These are phyloP conservation scores for Solanum hybrid DNA, from an alignment of 305 asterid species.

Conservation along the genomic window DNA sequence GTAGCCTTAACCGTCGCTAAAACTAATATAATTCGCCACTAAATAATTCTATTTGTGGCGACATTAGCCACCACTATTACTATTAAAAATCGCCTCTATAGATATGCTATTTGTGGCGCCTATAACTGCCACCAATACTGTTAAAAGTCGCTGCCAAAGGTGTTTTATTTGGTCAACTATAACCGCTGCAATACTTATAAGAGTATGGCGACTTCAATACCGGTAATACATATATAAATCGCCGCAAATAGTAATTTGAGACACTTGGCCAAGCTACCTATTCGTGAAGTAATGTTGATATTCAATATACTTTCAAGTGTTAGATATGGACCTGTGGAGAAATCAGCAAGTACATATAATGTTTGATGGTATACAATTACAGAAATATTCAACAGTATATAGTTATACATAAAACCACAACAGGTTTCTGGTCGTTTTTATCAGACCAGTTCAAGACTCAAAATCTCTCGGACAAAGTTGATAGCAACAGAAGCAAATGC, in stretches of 20 bases:
- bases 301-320: not conserved
- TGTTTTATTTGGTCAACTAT: too few species aligned
- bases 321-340: not conserved
- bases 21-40: not conserved
- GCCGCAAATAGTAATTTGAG: not conserved
- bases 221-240: not conserved
- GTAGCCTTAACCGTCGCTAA: not conserved
- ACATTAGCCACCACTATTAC: not conserved
- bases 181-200: too few species aligned
- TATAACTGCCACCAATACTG: not conserved
- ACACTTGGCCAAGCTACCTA: not conserved
- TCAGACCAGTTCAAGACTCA: not conserved
- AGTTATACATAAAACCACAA: too few species aligned
- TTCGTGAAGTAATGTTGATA: not conserved
- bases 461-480: not conserved
- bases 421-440: not conserved
- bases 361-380: not conserved
- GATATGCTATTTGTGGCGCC: not conserved
- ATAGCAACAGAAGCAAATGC: not conserved
- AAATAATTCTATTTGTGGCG: not conserved
- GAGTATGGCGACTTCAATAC: not conserved
- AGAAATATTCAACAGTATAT: not conserved
- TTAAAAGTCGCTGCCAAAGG: not conserved
- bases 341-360: not conserved
- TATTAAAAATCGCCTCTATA: too few species aligned